phyloP scores from a whole-genome alignment of 2,329 filamentous ascomycete genomes.

The Hymenoscyphus infarciens region DNA sequence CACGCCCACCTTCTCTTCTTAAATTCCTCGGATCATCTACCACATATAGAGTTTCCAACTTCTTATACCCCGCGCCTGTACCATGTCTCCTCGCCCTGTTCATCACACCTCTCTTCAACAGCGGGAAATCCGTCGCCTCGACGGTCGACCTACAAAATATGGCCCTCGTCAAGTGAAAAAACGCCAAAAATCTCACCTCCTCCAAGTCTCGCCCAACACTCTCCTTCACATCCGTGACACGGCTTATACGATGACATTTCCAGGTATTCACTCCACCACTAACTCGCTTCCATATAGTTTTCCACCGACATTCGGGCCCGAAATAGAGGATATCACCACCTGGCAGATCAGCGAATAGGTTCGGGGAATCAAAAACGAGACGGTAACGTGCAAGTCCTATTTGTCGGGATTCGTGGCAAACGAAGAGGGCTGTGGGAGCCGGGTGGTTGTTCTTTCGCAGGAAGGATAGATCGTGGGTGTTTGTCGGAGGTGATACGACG shows the following conservation, averaged over 20 bases:
- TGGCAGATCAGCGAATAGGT: neutral
- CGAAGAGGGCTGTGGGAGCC: neutral
- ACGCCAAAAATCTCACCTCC: neutral
- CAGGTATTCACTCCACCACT: neutral
- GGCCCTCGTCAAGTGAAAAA: neutral
- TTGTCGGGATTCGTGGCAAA: neutral
- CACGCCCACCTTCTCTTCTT: neutral
- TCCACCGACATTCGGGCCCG: neutral
- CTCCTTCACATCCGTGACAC: neutral
- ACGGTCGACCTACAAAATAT: no score
- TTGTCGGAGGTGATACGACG: neutral
- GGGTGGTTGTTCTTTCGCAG: neutral
- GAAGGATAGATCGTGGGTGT: neutral
- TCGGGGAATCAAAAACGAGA: neutral
- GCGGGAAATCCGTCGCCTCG: no score
- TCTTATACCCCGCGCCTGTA: neutral
- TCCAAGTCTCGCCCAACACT: neutral
- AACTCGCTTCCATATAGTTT: neutral
- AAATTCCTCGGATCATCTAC: neutral
- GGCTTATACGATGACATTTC: neutral
- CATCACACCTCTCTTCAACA: no score
- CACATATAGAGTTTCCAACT: neutral
- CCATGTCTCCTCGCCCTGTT: neutral
- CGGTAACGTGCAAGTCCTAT: neutral
- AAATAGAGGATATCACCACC: neutral